Evolutionary conservation across 2,329 filamentous ascomycete genomes (phyloP).

Genomic region (Exophiala oligosperma): DNA sequence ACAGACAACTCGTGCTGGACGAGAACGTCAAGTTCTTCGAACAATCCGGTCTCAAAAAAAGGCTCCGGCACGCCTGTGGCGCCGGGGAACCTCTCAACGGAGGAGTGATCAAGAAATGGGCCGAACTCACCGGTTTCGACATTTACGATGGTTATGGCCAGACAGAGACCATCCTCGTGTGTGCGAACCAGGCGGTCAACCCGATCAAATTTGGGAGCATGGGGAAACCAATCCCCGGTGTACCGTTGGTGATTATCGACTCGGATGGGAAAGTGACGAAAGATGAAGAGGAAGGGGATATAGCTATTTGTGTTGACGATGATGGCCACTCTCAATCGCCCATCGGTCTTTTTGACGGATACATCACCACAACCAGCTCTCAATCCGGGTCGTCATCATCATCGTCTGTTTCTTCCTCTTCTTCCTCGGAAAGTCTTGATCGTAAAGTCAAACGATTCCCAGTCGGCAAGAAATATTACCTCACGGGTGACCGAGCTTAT

Average conservation of each 20-base stretch:
- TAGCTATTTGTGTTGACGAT: slow-evolving; percentile 30
- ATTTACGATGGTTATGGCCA: slow-evolving; percentile 45
- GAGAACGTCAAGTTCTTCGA: slow-evolving; percentile 33
- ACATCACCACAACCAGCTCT: slow-evolving; percentile 21
- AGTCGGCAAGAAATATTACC: slow-evolving; percentile 33
- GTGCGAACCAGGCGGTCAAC: slow-evolving; percentile 39
- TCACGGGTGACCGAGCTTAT: slow-evolving; percentile 40
- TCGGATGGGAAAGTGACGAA: slow-evolving; percentile 32
- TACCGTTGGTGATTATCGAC: slow-evolving; percentile 38
- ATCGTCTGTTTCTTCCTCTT: too few species aligned
- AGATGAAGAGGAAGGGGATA: slow-evolving; percentile 39
- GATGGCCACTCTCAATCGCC: too few species aligned
- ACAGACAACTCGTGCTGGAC: slow-evolving; percentile 41
- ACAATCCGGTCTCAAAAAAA: slow-evolving; percentile 28
- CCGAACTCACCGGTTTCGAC: slow-evolving; percentile 36
- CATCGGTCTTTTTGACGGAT: slow-evolving; percentile 29
- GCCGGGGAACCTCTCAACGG: slow-evolving; percentile 44
- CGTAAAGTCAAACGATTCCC: slow-evolving; percentile 18
- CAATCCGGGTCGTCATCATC: too few species aligned
- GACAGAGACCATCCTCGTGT: slow-evolving; percentile 42
- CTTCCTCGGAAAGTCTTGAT: slow-evolving; percentile 15
- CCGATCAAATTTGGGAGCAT: slow-evolving; percentile 40
- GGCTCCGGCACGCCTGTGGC: slow-evolving; percentile 39
- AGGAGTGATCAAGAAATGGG: slow-evolving; percentile 41
- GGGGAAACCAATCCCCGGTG: slow-evolving; percentile 41